Evolutionary conservation across 2,329 filamentous ascomycete species (phyloP).

Genomic region (Teratosphaeria gauchensis): DNA sequence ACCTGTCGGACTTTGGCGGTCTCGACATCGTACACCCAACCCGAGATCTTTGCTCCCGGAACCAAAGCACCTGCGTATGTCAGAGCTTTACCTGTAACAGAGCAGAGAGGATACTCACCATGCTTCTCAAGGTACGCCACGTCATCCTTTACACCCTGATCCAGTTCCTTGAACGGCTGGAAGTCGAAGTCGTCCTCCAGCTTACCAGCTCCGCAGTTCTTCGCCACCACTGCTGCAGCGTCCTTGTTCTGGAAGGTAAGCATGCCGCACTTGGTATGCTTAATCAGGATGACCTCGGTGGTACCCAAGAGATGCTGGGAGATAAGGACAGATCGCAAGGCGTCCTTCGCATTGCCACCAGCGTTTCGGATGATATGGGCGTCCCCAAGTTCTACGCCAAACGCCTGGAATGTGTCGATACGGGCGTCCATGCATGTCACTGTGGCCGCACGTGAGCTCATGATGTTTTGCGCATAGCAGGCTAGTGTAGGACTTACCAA

Average conservation of each 20-base stretch:
- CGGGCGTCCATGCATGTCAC: conserved; percentile 80
- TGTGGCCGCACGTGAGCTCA: conserved; percentile 13
- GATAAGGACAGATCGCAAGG: conserved; percentile 64
- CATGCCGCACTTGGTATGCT: conserved; percentile 51
- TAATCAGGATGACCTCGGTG: conserved; percentile 62
- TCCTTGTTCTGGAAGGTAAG: conserved; percentile 55
- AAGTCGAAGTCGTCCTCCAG: conserved; percentile 39
- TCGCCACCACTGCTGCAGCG: conserved; percentile 45
- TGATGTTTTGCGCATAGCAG: background rate
- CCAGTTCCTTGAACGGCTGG: conserved; percentile 54
- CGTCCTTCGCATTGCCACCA: conserved; percentile 47
- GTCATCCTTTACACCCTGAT: conserved; percentile 56
- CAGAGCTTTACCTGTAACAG: background rate
- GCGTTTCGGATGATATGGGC: conserved; percentile 47
- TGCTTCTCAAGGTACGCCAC: conserved; percentile 52
- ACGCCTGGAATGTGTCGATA: conserved; percentile 55
- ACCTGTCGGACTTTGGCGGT: conserved; percentile 50
- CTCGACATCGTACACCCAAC: conserved; percentile 72
- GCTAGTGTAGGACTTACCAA: conserved; percentile 37
- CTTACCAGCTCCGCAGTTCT: conserved; percentile 34
- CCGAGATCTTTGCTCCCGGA: conserved; percentile 48
- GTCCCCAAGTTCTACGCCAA: conserved; percentile 63
- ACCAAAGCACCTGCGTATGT: conserved; percentile 41
- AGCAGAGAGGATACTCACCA: conserved; percentile 11
- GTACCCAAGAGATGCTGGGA: conserved; percentile 72